phyloP scores from a whole-genome alignment of 75 land plant species.

The Selaginella moellendorffii region DNA sequence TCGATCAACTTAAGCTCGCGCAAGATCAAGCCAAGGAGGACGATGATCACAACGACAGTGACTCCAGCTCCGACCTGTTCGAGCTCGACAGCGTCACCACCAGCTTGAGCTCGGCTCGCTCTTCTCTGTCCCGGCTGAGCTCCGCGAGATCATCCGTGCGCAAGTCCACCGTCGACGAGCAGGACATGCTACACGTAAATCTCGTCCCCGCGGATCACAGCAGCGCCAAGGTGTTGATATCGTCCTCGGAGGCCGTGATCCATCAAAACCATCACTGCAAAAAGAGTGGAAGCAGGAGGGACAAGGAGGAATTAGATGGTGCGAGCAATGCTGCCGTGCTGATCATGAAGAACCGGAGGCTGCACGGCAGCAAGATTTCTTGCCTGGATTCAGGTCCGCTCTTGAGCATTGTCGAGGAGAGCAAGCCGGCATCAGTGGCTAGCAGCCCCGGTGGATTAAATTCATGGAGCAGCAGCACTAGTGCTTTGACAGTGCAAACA shows the following conservation, averaged over 20 bases:
- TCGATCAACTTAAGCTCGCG: too few relatives aligned
- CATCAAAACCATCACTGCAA: too few relatives aligned
- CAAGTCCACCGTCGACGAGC: not conserved
- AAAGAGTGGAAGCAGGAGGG: too few relatives aligned
- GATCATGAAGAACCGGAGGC: not conserved
- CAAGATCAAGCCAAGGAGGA: too few relatives aligned
- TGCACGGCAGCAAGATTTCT: not conserved
- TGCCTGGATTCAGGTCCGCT: not conserved
- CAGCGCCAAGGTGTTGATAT: too few relatives aligned
- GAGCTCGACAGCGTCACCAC: slow-evolving; percentile 10
- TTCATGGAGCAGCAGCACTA: not conserved
- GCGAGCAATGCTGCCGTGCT: too few relatives aligned
- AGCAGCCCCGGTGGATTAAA: not conserved
- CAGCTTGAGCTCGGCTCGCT: slow-evolving; percentile 3
- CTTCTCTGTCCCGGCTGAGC: slow-evolving; percentile 2
- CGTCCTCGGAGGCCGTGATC: not conserved
- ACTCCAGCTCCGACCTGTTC: slow-evolving; percentile 10
- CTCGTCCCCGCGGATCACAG: too few relatives aligned
- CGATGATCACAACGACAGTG: not conserved
- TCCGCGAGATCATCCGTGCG: not conserved
- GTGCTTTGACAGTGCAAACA: not conserved
- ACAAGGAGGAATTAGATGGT: not conserved
- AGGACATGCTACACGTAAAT: too few relatives aligned
- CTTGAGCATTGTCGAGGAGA: not conserved
- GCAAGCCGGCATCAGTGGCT: not conserved